A percentile compares a stretch with the other conserved stretches of the same genome.
These are phyloP conservation scores for Collybiopsis luxurians DNA, from an alignment of 768 basidiomycete genomes.

Conservation along the genomic window DNA sequence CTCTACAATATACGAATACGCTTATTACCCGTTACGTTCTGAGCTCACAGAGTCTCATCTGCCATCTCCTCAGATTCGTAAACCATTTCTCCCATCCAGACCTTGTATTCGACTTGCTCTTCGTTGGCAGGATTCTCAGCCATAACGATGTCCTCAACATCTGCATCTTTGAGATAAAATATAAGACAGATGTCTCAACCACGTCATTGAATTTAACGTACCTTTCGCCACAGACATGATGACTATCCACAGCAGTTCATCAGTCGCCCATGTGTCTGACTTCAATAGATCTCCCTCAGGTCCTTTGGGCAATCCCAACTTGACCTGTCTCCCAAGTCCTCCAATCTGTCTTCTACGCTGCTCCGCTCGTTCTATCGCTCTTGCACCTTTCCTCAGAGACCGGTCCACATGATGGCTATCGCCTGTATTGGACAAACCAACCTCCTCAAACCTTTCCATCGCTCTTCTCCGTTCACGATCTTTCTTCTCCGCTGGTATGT, in stretches of 20 bases:
- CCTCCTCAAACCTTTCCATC: background rate
- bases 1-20: too few species aligned
- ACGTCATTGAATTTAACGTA: background rate
- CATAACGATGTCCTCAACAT: slow-evolving; percentile 1
- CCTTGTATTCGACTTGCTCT: background rate
- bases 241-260: background rate
- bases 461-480: background rate
- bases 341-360: background rate
- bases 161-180: background rate
- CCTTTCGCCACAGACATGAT: background rate
- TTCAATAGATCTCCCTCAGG: background rate
- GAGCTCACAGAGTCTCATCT: background rate
- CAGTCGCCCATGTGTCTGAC: background rate
- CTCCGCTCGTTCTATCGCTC: slow-evolving; percentile 3
- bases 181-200: background rate
- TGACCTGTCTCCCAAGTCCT: background rate
- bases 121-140: slow-evolving; percentile 1
- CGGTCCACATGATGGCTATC: background rate
- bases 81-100: background rate
- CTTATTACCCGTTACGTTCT: too few species aligned
- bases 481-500: background rate
- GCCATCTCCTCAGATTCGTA: background rate
- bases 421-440: background rate
- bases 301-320: background rate
- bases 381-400: background rate